phyloP scores from a whole-genome alignment of 2,329 filamentous ascomycete genomes.

The Penicillium sp. region DNA sequence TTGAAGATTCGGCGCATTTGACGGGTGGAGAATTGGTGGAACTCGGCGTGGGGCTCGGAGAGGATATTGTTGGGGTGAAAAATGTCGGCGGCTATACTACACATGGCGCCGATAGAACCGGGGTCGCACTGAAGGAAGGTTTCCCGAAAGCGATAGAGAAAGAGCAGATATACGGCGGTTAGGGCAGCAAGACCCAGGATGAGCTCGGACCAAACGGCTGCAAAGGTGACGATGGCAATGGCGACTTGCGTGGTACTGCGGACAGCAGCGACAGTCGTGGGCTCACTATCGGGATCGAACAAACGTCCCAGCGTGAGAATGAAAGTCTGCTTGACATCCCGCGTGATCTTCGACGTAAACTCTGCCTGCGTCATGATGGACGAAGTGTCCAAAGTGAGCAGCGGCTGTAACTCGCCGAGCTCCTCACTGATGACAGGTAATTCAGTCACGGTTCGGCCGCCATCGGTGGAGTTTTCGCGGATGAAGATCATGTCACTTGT shows the following conservation, averaged over 20 bases:
- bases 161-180: conserved; percentile 31
- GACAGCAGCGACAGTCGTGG: conserved; percentile 25
- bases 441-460: conserved; percentile 32
- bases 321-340: conserved; percentile 36
- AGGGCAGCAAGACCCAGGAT: conserved; percentile 31
- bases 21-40: conserved; percentile 39
- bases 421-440: conserved; percentile 38
- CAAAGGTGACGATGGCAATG: conserved; percentile 34
- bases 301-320: conserved; percentile 36
- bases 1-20: conserved; percentile 35
- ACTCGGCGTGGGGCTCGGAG: conserved; percentile 29
- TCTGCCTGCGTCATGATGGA: conserved; percentile 33
- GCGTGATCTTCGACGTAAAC: conserved; percentile 31
- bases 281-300: conserved; percentile 33
- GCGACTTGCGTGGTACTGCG: conserved; percentile 32
- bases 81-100: conserved; percentile 37
- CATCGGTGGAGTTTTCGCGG: conserved; percentile 31
- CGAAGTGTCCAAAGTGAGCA: conserved; percentile 35
- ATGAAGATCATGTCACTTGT: conserved; percentile 41
- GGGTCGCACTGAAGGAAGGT: conserved; percentile 39
- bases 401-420: conserved; percentile 34
- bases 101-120: conserved; percentile 40
- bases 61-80: conserved; percentile 35
- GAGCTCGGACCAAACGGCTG: conserved; percentile 34
- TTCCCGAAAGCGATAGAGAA: conserved; percentile 32